Percentiles rank a stretch among this genome's conserved stretches.
Conservation (phyloP, 2,329 filamentous ascomycete genomes). For the Fusarium goolgardi region DNA sequence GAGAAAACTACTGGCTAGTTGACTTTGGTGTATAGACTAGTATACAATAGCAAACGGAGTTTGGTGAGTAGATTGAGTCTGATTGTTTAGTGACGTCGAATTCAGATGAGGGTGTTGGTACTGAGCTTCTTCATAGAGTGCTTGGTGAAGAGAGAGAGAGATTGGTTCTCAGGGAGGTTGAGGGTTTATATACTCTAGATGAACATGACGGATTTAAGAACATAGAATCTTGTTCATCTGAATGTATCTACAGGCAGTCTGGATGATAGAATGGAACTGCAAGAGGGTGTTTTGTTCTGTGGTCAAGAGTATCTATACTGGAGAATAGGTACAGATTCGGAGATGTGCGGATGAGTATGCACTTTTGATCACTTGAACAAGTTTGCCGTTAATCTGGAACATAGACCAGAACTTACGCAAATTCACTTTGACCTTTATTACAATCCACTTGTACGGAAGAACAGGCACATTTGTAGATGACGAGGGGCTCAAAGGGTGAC, state of each 20-base stretch:
- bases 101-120: background rate
- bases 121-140: background rate
- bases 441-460: background rate
- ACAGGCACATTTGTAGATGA: background rate
- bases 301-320: background rate
- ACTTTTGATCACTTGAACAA: background rate
- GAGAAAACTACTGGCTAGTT: background rate
- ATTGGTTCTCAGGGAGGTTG: background rate
- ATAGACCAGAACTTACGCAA: background rate
- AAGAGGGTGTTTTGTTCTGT: background rate
- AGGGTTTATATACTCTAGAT: background rate
- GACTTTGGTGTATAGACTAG: background rate
- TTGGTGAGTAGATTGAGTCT: background rate
- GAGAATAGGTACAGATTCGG: background rate
- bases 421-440: rapidly evolving
- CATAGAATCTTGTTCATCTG: rapidly evolving
- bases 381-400: rapidly evolving
- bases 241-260: background rate
- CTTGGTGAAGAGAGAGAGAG: background rate
- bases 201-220: background rate
- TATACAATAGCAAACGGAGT: background rate
- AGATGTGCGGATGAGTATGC: background rate
- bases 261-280: background rate
- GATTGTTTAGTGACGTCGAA: background rate
- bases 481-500: background rate